Conservation (phyloP, 2,329 filamentous ascomycete genomes). For the Paraphaeosphaeria minitans region DNA sequence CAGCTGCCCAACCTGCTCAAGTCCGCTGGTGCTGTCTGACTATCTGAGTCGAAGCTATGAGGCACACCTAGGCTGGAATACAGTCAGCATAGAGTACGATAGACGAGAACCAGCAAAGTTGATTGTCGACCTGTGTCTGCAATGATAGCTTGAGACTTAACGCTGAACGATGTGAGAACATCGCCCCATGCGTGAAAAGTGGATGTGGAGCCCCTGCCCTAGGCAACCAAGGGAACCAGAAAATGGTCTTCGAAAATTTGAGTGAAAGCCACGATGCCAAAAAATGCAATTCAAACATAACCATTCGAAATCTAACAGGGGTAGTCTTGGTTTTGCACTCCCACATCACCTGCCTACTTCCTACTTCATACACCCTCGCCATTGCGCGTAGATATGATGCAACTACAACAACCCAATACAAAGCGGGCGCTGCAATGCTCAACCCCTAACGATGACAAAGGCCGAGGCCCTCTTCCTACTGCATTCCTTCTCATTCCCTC, state of each 20-base stretch:
- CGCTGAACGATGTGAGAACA: neutral
- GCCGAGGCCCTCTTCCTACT: conserved; percentile 24
- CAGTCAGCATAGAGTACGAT: neutral
- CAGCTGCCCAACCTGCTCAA: conserved; percentile 70
- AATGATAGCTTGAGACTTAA: too few species aligned
- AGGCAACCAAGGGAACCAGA: too few species aligned
- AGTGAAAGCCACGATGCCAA: conserved; percentile 5
- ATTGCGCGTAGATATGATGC: neutral
- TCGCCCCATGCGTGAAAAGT: too few species aligned
- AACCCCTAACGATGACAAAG: conserved; percentile 4
- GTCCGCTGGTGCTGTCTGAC: conserved; percentile 66
- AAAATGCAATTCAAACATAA: conserved; percentile 26
- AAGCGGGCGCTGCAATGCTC: neutral
- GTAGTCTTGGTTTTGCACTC: conserved; percentile 29
- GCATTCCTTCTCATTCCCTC: conserved; percentile 15
- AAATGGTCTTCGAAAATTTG: too few species aligned
- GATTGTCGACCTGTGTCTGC: neutral
- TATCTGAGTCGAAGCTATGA: conserved; percentile 11
- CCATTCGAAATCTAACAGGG: conserved; percentile 34
- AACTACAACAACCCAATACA: neutral
- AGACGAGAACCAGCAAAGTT: neutral
- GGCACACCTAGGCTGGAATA: neutral
- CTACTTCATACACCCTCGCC: conserved; percentile 17
- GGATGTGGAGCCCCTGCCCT: too few species aligned
- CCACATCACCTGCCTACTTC: conserved; percentile 12